Evolutionary conservation across 2,329 filamentous ascomycete genomes (phyloP), one percentile per base, ranked within the genome.

Genomic region (Xylariomycetidae sp.): DNA sequence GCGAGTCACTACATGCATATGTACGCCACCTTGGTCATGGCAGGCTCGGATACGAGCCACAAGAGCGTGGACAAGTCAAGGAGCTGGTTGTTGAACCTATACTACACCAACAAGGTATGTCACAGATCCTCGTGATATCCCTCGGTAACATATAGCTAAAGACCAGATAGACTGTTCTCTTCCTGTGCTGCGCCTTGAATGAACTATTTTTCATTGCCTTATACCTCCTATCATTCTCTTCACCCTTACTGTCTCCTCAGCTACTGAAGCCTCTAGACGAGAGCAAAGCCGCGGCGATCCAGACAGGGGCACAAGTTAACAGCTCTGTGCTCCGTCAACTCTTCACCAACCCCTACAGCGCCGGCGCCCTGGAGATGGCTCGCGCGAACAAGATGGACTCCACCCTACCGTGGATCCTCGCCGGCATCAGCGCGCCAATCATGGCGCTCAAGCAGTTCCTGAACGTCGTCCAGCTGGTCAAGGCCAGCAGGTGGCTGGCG

Each of bases 1-100:
- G 85, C 92, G 17, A 95, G 88, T 59, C 92, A 98, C 64, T 98
- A 97, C 60, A 90, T 97, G 72, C 92, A 98, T 68, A 98, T 98
- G 92, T 97, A 94, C 59, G 87, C 89, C 10, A 95, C 88, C 1
- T 69, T 96, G 53, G 82, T 82, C 45, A 92, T 95, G 79, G 88
- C 85, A 34, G 88, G 87, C 33, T 74, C 78, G 34, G 77, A 80
- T 49, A 86, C 66, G 45, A 82, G 88, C 67, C 92, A 98, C 69
- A 98, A 98, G 79, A 89, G 85, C 51, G 82, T 98, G 33, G 88
- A 94, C 57, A 82, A 85, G 63, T 85, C 77, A 58, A 73, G 88
- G 59, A 95, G 87, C 69, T 87, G 82, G 79, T 71, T 97, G 38
- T 67, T 98, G 59, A 92, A 95, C 63, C 70, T 94, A 37, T 98